Base-by-base conservation (phyloP, 2,329 filamentous ascomycete species). In the Fusarium begoniae region DNA sequence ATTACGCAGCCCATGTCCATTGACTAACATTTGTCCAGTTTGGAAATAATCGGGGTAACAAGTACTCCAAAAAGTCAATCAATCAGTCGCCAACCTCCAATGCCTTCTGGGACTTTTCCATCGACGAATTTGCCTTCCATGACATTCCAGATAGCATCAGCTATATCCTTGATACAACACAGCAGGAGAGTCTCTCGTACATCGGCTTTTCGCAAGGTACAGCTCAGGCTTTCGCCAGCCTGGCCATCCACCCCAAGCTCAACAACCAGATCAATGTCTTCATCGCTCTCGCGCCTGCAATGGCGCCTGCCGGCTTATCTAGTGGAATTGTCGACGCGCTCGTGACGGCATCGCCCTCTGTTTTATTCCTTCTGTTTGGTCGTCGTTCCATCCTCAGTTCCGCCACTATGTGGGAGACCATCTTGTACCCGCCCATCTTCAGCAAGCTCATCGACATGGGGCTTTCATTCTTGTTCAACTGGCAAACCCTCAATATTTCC, bases 151-250 rank as follows among this genome's bases (percentile, higher is more conserved):
- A 99, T 82, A 96, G 92, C 74, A 98, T 99, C 79, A 88, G 91
- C 61, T 98, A 99, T 80, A 94, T 99, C 68, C 88, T 99, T 28
- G 90, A 92, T 45, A 93, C 93, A 1, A 98, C 96, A 0, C 87
- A 88, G 59, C 94, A 97, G 81, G 87, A 91, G 38, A 97, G 95
- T 45, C 85, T 99, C 32, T 98, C 95, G 2, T 99, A 99, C 80
- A 93, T 99, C 80, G 96, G 96, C 28, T 99, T 99, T 84, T 98
- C 95, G 1, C 96, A 99, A 82, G 96, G 96, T 44, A 98, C 96
- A 2, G 96, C 96, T 0, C 96, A 99, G 83, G 96, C 96, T 5
- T 99, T 99, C 82, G 96, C 96, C 13, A 93, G 94, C 2, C 87
- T 99, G 20, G 94, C 95, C 4, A 96, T 98, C 56, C 95, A 98